These are phyloP conservation scores for Eucalyptus cladocalyx DNA, from an alignment of 345 rosid species.

Conservation along the genomic window DNA sequence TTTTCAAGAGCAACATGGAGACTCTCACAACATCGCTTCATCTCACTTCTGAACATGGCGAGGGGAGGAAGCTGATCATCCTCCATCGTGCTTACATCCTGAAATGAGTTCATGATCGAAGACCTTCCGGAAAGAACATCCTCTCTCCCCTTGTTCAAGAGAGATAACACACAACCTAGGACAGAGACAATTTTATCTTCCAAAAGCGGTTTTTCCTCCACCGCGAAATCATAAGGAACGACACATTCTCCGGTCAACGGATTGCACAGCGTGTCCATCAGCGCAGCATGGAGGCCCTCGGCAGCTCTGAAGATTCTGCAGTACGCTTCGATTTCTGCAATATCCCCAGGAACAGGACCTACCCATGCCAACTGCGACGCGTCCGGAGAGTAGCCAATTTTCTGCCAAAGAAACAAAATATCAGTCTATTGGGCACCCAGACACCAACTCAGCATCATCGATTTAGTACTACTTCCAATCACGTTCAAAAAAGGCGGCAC, in stretches of 20 bases:
- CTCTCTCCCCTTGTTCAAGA: constrained; percentile 79
- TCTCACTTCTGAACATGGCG: constrained; percentile 79
- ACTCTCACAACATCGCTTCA: constrained; percentile 96
- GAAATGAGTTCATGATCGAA: constrained; percentile 36
- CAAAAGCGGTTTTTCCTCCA: constrained; percentile 72
- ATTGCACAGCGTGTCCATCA: constrained; percentile 93
- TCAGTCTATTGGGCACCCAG: neutral
- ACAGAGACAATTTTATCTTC: constrained; percentile 92
- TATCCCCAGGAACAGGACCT: constrained; percentile 95
- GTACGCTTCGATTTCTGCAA: constrained; percentile 95
- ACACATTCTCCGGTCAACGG: constrained; percentile 90
- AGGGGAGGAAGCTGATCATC: constrained; percentile 88
- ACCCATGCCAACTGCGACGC: constrained; percentile 66
- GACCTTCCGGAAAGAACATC: constrained; percentile 90
- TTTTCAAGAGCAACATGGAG: constrained; percentile 88
- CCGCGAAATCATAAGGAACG: constrained; percentile 59
- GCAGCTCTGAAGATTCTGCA: constrained; percentile 90
- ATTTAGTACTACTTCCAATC: neutral
- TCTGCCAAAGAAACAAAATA: constrained; percentile 9
- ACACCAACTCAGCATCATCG: neutral
- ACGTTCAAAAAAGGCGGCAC: neutral
- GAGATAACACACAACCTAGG: constrained; percentile 85
- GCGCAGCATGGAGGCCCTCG: constrained; percentile 67
- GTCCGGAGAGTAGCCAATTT: constrained; percentile 43
- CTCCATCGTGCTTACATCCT: constrained; percentile 40